Evolutionary conservation across 805 yeast genomes (phyloP), one percentile per base, ranked within the genome.

Genomic region (Yarrowia phangngaensis): DNA sequence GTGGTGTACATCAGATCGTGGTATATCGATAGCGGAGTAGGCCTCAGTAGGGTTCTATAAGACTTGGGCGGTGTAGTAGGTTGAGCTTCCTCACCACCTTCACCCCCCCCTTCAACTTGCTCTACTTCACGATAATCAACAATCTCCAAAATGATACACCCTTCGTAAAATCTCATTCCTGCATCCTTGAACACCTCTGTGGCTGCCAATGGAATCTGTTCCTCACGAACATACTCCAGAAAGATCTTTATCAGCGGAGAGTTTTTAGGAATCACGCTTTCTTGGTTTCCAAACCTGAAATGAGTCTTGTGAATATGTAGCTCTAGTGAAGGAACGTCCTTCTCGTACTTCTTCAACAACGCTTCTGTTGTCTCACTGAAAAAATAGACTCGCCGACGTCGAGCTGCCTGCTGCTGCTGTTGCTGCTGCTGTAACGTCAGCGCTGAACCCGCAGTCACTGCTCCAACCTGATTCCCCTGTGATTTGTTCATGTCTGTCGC

Each of bases 301-400:
- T 89, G 95, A 51, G 86, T 87, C 58, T 87, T 92, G 65, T 85
- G 89, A 17, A 90, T 87, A 60, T 90, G 97, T 58, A 90, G 81
- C 55, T 80, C 95, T 52, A 90, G 66, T 29, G 95, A 84, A 6
- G 96, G 83, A 8, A 90, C 84, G 53, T 75, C 76, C 51, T 78
- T 76, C 55, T 82, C 80, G 62, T 81, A 89, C 63, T 88, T 89
- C 52, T 78, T 76, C 56, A 92, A 64, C 7, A 92, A 72, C 41
- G 81, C 85, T 51, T 78, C 83, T 15, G 83, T 68, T 8, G 88
- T 79, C 58, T 84, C 86, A 8, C 82, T 79, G 48, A 65, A 65
- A 28, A 54, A 20, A 32, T 41, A 41, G 16, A 28, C 48, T 16
- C 48, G 48, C 11, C 35, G 34, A 3, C 35, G 34, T 28, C 48